A percentile compares a stretch with the other conserved stretches of the same genome.
phyloP scores from a whole-genome alignment of 1,139 yeast genomes.

The Suhomyces coccinellae region DNA sequence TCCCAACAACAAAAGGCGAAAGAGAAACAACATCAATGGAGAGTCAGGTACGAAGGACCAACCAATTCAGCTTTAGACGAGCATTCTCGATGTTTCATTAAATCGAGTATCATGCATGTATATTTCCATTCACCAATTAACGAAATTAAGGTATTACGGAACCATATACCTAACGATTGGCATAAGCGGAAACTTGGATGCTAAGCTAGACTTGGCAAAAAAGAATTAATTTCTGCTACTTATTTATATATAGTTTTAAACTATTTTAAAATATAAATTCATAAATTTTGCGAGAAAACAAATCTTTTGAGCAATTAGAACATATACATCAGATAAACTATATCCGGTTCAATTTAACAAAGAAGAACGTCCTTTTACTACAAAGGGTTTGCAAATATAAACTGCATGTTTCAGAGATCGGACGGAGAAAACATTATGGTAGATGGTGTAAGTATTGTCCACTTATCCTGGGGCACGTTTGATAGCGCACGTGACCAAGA shows the following conservation, averaged over 20 bases:
- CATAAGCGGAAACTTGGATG: not conserved
- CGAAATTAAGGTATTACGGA: not conserved
- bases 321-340: too few relatives aligned
- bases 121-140: not conserved
- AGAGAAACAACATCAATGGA: not conserved
- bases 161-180: not conserved
- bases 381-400: too few relatives aligned
- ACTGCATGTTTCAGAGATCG: too few relatives aligned
- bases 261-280: too few relatives aligned
- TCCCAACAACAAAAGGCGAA: constrained; percentile 9
- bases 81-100: not conserved
- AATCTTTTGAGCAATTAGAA: too few relatives aligned
- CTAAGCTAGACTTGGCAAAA: not conserved
- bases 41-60: constrained; percentile 6
- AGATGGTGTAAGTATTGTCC: too few relatives aligned
- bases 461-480: too few relatives aligned
- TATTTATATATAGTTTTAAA: too few relatives aligned
- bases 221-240: not conserved
- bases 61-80: not conserved
- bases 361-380: too few relatives aligned
- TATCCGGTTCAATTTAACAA: too few relatives aligned
- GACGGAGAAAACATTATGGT: too few relatives aligned
- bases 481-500: not conserved
- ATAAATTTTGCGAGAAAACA: too few relatives aligned
- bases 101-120: not conserved